Evolutionary conservation across 352 stramenopile genomes (phyloP).

Genomic region (Aphanomyces astaci): DNA sequence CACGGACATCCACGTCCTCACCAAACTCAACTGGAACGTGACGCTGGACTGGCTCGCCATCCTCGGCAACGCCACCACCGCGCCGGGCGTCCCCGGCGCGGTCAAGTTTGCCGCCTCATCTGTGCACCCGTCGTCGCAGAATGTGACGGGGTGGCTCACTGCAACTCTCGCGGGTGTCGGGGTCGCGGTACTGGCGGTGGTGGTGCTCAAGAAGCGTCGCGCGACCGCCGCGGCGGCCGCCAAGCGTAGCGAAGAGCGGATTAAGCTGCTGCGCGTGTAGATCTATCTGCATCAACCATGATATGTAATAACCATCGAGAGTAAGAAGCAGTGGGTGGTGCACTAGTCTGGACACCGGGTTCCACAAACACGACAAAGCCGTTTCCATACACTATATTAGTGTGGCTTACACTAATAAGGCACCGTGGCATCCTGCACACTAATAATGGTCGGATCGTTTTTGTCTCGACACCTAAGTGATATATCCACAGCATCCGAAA

Average conservation of each 20-base stretch:
- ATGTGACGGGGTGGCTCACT: not conserved
- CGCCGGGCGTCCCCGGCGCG: not conserved
- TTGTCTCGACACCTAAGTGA: no score
- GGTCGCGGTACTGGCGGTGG: not conserved
- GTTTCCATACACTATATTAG: no score
- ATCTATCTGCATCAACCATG: no score
- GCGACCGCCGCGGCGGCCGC: not conserved
- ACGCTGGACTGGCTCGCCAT: not conserved
- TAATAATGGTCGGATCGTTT: no score
- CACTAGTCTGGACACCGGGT: no score
- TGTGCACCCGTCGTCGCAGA: not conserved
- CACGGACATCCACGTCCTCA: constrained; percentile 8
- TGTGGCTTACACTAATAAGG: no score
- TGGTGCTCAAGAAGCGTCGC: not conserved
- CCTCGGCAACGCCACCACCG: not conserved
- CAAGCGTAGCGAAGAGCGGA: not conserved
- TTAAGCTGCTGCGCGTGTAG: not conserved
- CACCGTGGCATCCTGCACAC: no score
- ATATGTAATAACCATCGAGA: not conserved
- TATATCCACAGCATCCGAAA: not conserved
- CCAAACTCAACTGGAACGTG: not conserved
- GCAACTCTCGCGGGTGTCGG: not conserved
- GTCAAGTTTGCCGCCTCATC: not conserved
- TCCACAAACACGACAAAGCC: no score
- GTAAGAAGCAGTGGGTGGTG: not conserved